phyloP scores from a whole-genome alignment of 1,284 basidiomycete genomes.

The Vanrija sp. region DNA sequence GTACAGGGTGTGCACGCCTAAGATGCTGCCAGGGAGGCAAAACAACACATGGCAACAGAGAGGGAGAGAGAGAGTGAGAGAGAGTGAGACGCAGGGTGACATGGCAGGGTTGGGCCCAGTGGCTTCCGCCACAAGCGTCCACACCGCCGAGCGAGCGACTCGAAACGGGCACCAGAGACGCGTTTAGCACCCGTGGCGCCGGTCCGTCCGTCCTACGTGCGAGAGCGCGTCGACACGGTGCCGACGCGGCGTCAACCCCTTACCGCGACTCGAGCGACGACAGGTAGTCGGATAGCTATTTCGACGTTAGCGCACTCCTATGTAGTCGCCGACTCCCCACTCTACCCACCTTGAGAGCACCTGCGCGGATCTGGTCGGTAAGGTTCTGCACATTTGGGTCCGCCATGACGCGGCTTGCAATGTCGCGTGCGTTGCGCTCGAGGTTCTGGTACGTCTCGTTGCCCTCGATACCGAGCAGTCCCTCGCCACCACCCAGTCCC shows the following conservation, averaged over 20 bases:
- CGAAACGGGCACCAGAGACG: no score
- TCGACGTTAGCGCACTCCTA: not conserved
- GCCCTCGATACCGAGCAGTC: constrained; percentile 60
- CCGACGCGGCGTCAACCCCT: not conserved
- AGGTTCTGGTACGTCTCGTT: constrained; percentile 61
- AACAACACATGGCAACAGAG: no score
- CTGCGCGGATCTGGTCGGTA: constrained; percentile 73
- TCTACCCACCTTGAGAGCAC: constrained; percentile 72
- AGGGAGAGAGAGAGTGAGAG: no score
- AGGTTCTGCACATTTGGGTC: constrained; percentile 89
- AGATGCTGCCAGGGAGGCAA: no score
- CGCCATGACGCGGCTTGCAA: constrained; percentile 69
- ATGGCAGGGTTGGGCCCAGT: no score
- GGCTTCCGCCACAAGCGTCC: no score
- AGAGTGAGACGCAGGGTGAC: no score
- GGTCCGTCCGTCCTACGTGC: no score
- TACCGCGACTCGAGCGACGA: constrained; percentile 51
- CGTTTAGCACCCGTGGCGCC: no score
- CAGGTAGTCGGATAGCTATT: constrained; percentile 69
- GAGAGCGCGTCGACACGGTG: no score
- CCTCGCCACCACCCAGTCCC: constrained; percentile 51
- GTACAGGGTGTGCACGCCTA: no score
- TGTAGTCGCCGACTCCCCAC: not conserved
- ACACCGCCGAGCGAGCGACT: no score
- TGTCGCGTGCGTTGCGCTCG: constrained; percentile 76